Evolutionary conservation across 2,329 filamentous ascomycete genomes (phyloP).

Genomic region (Colletotrichum aenigma): DNA sequence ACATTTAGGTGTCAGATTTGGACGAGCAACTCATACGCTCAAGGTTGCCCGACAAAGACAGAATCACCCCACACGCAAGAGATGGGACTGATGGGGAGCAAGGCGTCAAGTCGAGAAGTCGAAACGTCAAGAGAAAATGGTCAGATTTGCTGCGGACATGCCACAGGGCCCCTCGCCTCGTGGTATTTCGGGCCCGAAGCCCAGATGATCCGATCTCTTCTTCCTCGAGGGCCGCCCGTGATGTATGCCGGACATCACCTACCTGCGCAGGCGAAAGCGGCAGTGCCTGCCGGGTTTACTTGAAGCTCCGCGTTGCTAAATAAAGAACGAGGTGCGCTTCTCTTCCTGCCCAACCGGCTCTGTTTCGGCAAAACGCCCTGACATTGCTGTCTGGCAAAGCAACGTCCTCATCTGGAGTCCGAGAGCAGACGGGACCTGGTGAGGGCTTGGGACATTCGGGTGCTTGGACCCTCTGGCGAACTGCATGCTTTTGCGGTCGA

Average conservation of each 20-base stretch:
- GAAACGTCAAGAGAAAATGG: not conserved
- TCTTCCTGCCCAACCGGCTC: not conserved
- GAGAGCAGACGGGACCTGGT: not conserved
- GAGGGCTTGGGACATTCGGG: not conserved
- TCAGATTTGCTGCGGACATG: not conserved
- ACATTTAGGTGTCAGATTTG: not conserved
- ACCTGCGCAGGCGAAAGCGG: not conserved
- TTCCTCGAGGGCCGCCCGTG: not conserved
- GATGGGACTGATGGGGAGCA: not conserved
- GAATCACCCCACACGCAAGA: not conserved
- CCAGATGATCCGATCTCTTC: not conserved
- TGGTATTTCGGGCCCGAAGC: not conserved
- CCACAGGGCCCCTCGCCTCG: not conserved
- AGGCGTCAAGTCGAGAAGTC: not conserved
- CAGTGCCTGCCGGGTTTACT: not conserved
- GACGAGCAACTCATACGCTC: not conserved
- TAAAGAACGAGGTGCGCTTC: not conserved
- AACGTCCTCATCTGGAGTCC: not conserved
- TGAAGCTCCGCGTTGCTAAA: not conserved
- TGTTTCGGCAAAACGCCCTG: not conserved
- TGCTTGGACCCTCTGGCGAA: not conserved
- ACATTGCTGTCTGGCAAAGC: not conserved
- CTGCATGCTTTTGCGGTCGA: not conserved
- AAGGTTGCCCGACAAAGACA: not conserved
- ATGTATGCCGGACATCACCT: not conserved